Percentiles rank a stretch among this genome's conserved stretches.
phyloP scores from a whole-genome alignment of 805 yeast genomes.

The Spathaspora arborariae region DNA sequence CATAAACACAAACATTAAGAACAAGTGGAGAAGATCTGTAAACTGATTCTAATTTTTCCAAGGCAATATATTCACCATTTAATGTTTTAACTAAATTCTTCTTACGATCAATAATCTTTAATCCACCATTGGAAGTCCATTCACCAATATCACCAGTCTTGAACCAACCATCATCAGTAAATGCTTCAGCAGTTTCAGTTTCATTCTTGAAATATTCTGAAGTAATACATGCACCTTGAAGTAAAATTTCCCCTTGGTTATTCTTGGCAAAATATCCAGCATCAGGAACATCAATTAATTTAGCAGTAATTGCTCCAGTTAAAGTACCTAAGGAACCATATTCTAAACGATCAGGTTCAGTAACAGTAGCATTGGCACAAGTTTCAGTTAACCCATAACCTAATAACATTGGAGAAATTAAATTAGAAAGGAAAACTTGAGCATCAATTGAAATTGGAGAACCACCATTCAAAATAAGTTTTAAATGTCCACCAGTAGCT shows the following conservation, averaged over 20 bases:
- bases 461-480: constrained; percentile 81
- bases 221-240: constrained; percentile 70
- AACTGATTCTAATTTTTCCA: constrained; percentile 88
- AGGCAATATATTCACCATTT: constrained; percentile 96
- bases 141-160: constrained; percentile 95
- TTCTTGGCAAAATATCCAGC: constrained; percentile 88
- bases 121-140: constrained; percentile 78
- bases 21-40: constrained; percentile 82
- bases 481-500: constrained; percentile 91
- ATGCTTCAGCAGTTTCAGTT: constrained; percentile 72
- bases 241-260: constrained; percentile 88
- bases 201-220: constrained; percentile 79
- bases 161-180: constrained; percentile 88
- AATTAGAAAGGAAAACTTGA: constrained; percentile 71
- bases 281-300: constrained; percentile 86
- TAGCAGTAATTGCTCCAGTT: constrained; percentile 78
- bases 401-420: constrained; percentile 80
- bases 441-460: constrained; percentile 82
- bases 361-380: constrained; percentile 78
- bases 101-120: constrained; percentile 86
- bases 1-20: constrained; percentile 85
- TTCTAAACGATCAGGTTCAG: constrained; percentile 63
- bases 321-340: constrained; percentile 79
- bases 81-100: constrained; percentile 94
- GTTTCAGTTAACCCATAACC: constrained; percentile 98